A percentile compares a stretch with the other conserved stretches of the same genome.
Conservation (phyloP, 2,329 filamentous ascomycete genomes). For the Epichloe sibirici region DNA sequence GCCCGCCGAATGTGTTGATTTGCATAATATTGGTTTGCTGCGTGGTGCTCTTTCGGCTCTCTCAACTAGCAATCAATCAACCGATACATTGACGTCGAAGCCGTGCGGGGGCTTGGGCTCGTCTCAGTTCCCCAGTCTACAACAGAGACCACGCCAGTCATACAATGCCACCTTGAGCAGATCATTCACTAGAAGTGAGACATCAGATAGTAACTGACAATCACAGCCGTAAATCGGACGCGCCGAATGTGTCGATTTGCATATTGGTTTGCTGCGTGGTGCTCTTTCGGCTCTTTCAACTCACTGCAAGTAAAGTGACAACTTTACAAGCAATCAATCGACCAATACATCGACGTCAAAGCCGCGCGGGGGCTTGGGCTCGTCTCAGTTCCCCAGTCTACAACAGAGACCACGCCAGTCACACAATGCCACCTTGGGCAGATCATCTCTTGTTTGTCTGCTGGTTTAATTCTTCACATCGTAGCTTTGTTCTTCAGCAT, state of each 20-base stretch:
- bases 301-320: not conserved
- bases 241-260: not conserved
- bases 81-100: constrained; percentile 3
- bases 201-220: not conserved
- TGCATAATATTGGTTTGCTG: not conserved
- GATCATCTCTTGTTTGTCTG: not conserved
- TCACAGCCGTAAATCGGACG: not conserved
- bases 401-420: not conserved
- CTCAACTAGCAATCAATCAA: not conserved
- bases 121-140: not conserved
- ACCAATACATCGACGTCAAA: constrained; percentile 4
- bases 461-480: not conserved
- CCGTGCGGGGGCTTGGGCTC: not conserved
- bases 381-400: not conserved
- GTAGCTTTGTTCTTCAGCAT: not conserved
- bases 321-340: not conserved
- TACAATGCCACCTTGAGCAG: not conserved
- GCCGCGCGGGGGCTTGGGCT: not conserved
- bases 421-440: not conserved
- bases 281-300: not conserved
- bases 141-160: not conserved
- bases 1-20: not conserved
- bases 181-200: not conserved
- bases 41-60: not conserved
- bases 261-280: not conserved